A percentile compares a stretch with the other conserved stretches of the same genome.
phyloP scores from a whole-genome alignment of 495 filamentous ascomycete species.

The Penicillium odoratum region DNA sequence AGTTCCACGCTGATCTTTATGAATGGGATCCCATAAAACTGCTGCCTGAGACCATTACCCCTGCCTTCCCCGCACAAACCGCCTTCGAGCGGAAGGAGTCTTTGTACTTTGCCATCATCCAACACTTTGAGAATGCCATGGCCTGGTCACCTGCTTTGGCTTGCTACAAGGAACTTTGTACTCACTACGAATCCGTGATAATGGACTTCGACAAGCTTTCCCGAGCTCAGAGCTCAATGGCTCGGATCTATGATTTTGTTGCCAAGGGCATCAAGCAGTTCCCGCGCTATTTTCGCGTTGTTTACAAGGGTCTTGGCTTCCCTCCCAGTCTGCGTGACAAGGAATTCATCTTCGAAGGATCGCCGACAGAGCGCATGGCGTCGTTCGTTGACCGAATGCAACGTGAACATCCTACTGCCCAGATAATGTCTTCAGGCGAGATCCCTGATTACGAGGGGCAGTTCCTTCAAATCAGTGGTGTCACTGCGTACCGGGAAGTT shows the following conservation, averaged over 20 bases:
- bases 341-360: conserved; percentile 88
- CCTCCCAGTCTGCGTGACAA: conserved; percentile 78
- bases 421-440: conserved; percentile 70
- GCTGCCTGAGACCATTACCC: conserved; percentile 69
- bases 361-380: conserved; percentile 69
- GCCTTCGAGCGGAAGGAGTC: conserved; percentile 92
- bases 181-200: conserved; percentile 82
- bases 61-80: conserved; percentile 76
- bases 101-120: conserved; percentile 91
- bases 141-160: conserved; percentile 90
- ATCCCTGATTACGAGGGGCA: conserved; percentile 89
- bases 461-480: conserved; percentile 79
- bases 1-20: conserved; percentile 90
- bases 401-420: conserved; percentile 83
- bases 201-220: conserved; percentile 94
- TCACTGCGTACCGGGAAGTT: conserved; percentile 80
- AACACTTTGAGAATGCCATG: conserved; percentile 87
- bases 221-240: conserved; percentile 85
- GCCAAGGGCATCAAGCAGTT: conserved; percentile 73
- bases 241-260: conserved; percentile 87
- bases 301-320: conserved; percentile 91
- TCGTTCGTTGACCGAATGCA: conserved; percentile 92
- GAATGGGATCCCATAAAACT: conserved; percentile 77
- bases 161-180: conserved; percentile 85
- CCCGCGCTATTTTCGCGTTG: conserved; percentile 88